phyloP scores from a whole-genome alignment of 2,329 filamentous ascomycete genomes.

The Penicillium sp. region DNA sequence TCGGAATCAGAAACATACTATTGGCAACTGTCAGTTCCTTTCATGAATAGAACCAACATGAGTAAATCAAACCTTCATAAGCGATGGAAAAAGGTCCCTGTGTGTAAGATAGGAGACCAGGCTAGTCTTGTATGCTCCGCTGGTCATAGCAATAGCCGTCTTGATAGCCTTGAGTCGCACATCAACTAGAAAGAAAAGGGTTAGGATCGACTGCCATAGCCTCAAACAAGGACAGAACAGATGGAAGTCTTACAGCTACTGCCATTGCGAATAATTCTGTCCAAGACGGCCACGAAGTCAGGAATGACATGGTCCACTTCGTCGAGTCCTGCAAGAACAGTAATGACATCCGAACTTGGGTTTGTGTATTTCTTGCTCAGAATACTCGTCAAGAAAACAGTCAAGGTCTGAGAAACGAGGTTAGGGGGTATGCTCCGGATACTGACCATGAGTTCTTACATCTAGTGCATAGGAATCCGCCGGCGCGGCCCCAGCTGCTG shows the following conservation, averaged over 20 bases:
- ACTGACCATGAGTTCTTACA: conserved; percentile 49
- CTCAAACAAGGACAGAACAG: background rate
- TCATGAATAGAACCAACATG: background rate
- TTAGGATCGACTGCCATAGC: background rate
- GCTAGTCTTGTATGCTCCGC: conserved; percentile 93
- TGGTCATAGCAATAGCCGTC: conserved; percentile 77
- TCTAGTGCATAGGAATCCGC: conserved; percentile 79
- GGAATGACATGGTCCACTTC: conserved; percentile 82
- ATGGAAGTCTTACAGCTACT: conserved; percentile 57
- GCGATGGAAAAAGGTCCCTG: conserved; percentile 84
- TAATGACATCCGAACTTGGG: conserved; percentile 91
- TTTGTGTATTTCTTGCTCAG: conserved; percentile 91
- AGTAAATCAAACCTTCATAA: conserved; percentile 72
- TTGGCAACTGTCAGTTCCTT: background rate
- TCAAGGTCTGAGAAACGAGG: conserved; percentile 67
- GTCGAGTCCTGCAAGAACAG: conserved; percentile 82
- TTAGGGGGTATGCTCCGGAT: conserved; percentile 35
- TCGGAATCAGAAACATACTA: conserved; percentile 81
- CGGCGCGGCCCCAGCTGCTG: conserved; percentile 60
- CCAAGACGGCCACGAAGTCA: conserved; percentile 80
- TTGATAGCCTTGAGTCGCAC: conserved; percentile 76
- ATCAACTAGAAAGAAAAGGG: conserved; percentile 54
- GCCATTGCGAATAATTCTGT: conserved; percentile 77
- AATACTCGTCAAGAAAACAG: conserved; percentile 77
- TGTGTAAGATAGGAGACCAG: conserved; percentile 94